Base-by-base conservation (phyloP, 2,329 filamentous ascomycete genomes). In the Penicillium frequentans region DNA sequence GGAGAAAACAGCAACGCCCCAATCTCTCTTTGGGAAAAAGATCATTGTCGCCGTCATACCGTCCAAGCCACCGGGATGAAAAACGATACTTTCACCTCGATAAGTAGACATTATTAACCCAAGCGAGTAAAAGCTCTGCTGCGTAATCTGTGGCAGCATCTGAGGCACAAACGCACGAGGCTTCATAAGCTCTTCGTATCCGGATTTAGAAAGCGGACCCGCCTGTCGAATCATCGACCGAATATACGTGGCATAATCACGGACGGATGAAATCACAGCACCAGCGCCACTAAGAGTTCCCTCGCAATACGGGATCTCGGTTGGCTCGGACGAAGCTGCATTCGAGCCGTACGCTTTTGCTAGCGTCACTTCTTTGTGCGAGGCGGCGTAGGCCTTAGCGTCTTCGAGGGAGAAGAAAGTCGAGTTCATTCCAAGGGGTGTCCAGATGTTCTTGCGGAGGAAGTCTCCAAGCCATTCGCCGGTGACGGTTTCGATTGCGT, bases 401-500 rank as follows among this genome's bases (percentile, higher is more conserved):
- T 73, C 67, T 2, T 66, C 53, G 0, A 75, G 39, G 16, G 69
- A 69, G 58, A 75, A 73, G 49, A 70, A 78, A 0, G 77, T 78
- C 27, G 65, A 44, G 1, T 58, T 60, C 78, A 81, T 81, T 1
- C 64, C 64, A 1, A 81, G 67, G 6, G 77, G 77, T 1, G 71
- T 55, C 66, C 74, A 79, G 26, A 81, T 66, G 21, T 64, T 67
- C 7, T 67, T 56, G 1, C 56, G 56, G 5, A 80, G 61, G 21
- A 77, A 68, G 2, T 70, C 63, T 6, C 63, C 63, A 23, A 77
- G 70, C 19, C 65, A 54, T 13, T 59, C 56, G 0, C 70, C 70
- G 2, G 77, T 78, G 1, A 81, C 64, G 2, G 69, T 75, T 66
- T 84, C 75, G 8, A 82, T 64, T 3, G 74, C 70, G 63, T 83